Evolutionary conservation across 495 filamentous ascomycete genomes (phyloP), one percentile per base, ranked within the genome.

Genomic region (Sabuloglossum arenarium): DNA sequence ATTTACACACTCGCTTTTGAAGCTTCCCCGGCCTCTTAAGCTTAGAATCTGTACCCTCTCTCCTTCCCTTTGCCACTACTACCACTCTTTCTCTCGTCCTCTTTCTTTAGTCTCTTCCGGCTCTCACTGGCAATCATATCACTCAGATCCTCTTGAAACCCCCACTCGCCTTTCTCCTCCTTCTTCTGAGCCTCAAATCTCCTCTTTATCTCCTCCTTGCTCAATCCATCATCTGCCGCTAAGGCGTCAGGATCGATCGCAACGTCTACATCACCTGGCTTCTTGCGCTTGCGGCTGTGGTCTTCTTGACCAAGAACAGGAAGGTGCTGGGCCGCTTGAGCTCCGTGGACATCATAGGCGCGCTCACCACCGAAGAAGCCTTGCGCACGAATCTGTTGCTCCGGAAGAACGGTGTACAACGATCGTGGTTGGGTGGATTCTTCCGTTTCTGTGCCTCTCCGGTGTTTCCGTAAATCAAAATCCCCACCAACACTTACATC

Each of bases 71-170:
- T 54, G 47, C 23, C 28, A 42, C 31, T 28, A 54, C 50, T 28
- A 25, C 39, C 64, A 76, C 39, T 72, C 68, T 63, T 70, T 66
- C 75, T 78, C 67, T 93, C 85, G 66, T 89, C 84, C 59, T 96
- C 88, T 60, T 81, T 75, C 73, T 86, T 88, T 65, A 85, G 73
- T 67, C 88, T 74, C 71, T 96, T 96, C 56, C 86, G 77, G 65
- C 81, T 88, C 69, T 97, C 91, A 60, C 83, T 81, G 31, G 87
- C 88, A 73, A 97, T 95, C 90, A 98, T 95, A 63, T 94, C 84
- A 65, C 82, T 93, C 51, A 98, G 68, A 66, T 95, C 91, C 63
- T 97, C 91, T 66, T 94, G 85, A 67, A 89, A 86, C 11, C 77
- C 79, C 80, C 87, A 91, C 59, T 81, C 75, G 16, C 82, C 76